Percentiles rank a stretch among this genome's conserved stretches.
Evolutionary conservation across 2,329 filamentous ascomycete species (phyloP).

Genomic region (Colletotrichum echinochloae): DNA sequence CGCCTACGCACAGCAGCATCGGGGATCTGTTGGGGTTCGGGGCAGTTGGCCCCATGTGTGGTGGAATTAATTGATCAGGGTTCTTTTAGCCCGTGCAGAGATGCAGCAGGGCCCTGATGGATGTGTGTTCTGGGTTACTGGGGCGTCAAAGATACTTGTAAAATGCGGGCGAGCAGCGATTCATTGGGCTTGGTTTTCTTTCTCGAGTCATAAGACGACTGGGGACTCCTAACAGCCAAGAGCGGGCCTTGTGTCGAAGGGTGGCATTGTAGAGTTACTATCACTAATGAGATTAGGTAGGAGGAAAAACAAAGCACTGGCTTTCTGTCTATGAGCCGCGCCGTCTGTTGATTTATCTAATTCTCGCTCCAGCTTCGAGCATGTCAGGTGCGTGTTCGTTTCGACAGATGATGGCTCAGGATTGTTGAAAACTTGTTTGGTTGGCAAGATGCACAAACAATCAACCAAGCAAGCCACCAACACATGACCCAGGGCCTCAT

Average conservation of each 20-base stretch:
- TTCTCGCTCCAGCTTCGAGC: not conserved
- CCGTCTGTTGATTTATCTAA: not conserved
- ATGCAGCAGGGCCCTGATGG: constrained; percentile 12
- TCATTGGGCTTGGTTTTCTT: constrained; percentile 2
- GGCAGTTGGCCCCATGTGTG: constrained; percentile 1
- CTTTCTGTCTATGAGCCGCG: not conserved
- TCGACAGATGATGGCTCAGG: not conserved
- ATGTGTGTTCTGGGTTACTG: constrained; percentile 12
- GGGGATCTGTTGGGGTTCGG: not conserved
- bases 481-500: not conserved
- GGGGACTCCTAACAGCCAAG: constrained; percentile 10
- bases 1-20: not conserved
- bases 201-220: constrained; percentile 29
- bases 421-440: not conserved
- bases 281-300: not conserved
- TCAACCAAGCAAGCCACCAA: not conserved
- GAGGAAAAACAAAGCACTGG: not conserved
- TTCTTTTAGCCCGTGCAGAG: constrained; percentile 28
- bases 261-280: constrained; percentile 14
- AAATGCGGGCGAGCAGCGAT: constrained; percentile 24
- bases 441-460: not conserved
- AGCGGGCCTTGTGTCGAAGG: constrained; percentile 17
- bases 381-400: not conserved
- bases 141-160: constrained; percentile 9
- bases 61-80: constrained; percentile 11